These are phyloP conservation scores for Botrytis porri DNA, from an alignment of 2,329 filamentous ascomycete genomes.

Conservation along the genomic window DNA sequence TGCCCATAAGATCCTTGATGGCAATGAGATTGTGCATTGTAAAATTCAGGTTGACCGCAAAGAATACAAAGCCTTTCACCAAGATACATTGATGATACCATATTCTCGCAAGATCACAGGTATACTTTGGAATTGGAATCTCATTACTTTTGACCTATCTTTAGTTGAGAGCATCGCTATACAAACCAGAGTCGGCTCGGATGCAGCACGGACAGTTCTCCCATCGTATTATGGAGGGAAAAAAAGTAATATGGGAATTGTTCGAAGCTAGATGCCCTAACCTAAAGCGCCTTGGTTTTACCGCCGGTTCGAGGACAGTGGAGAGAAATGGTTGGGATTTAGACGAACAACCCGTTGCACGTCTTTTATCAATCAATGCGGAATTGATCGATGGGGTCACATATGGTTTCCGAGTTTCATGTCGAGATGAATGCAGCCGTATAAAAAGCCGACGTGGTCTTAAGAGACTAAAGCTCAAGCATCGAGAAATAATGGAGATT, in stretches of 20 bases:
- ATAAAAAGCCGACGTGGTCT: background rate
- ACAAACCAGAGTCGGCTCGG: no score
- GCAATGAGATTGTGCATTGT: background rate
- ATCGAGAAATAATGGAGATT: no score
- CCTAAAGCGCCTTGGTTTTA: background rate
- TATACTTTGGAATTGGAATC: background rate
- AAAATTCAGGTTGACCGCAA: background rate
- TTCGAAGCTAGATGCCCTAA: background rate
- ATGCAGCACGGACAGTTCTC: no score
- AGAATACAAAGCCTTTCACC: background rate
- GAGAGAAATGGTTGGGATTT: fast-evolving
- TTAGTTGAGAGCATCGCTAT: background rate
- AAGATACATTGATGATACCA: background rate
- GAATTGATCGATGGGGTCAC: background rate
- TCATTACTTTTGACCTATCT: background rate
- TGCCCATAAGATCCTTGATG: no score
- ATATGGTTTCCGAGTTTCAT: no score
- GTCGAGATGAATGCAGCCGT: background rate
- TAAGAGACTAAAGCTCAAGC: background rate
- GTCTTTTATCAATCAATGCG: background rate
- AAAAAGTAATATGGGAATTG: background rate
- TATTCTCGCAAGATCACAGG: background rate
- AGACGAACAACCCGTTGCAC: background rate
- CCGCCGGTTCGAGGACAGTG: background rate
- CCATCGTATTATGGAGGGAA: background rate